Evolutionary conservation across 1,139 yeast species (phyloP).

Genomic region (Oligophagozyma castellii): DNA sequence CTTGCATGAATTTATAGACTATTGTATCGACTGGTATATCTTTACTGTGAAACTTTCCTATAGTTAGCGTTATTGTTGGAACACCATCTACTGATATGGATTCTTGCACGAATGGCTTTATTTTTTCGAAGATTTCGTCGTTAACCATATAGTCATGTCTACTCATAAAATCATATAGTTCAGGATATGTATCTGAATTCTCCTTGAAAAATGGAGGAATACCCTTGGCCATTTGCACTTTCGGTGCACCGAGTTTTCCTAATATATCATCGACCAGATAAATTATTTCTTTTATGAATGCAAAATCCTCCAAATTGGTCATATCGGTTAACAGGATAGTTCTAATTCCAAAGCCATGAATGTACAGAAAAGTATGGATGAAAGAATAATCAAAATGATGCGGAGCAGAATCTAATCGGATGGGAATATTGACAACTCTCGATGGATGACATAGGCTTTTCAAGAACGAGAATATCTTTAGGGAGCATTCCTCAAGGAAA

Average conservation of each 20-base stretch:
- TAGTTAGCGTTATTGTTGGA: conserved; percentile 50
- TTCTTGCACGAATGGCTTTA: conserved; percentile 39
- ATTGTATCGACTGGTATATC: conserved; percentile 42
- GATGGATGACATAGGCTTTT: conserved; percentile 22
- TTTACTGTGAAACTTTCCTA: conserved; percentile 30
- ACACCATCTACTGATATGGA: conserved; percentile 60
- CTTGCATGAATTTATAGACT: conserved; percentile 50
- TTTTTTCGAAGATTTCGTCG: conserved; percentile 27
- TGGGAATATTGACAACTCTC: conserved; percentile 8
- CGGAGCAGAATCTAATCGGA: conserved; percentile 9
- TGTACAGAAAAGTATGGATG: conserved; percentile 53
- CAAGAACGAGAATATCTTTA: conserved; percentile 37
- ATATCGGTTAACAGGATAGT: conserved; percentile 24
- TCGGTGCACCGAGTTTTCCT: conserved; percentile 31
- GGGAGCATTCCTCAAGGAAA: conserved; percentile 33
- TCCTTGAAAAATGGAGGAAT: conserved; percentile 38
- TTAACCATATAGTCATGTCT: conserved; percentile 46
- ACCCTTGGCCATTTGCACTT: conserved; percentile 35
- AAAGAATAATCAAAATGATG: conserved; percentile 33
- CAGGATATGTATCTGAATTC: conserved; percentile 34
- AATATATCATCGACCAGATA: conserved; percentile 23
- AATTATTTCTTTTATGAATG: conserved; percentile 15
- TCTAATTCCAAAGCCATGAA: conserved; percentile 44
- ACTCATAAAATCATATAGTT: conserved; percentile 61
- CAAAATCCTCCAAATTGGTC: conserved; percentile 14